These are phyloP conservation scores for Tarenaya hassleriana DNA, from an alignment of 345 rosid species.

Conservation along the genomic window DNA sequence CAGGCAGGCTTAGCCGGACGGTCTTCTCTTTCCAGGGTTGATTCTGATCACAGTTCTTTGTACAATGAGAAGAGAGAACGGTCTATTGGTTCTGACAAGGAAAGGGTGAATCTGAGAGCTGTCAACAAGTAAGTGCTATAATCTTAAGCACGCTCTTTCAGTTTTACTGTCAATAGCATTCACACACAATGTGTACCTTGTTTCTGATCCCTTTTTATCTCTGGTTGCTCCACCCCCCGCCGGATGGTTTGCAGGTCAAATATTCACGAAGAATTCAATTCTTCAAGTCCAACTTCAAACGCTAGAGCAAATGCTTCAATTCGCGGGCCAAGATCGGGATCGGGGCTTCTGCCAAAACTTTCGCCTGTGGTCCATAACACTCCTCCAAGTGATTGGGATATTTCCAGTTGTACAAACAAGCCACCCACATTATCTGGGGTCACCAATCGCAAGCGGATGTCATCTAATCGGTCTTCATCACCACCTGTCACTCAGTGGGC, in stretches of 20 bases:
- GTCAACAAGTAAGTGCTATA: slow-evolving; percentile 61
- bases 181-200: not conserved
- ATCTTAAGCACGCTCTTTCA: slow-evolving; percentile 13
- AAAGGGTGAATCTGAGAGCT: slow-evolving; percentile 63
- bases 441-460: slow-evolving; percentile 69
- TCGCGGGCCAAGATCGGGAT: slow-evolving; percentile 76
- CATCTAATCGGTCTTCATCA: slow-evolving; percentile 69
- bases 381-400: slow-evolving; percentile 75
- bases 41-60: slow-evolving; percentile 50
- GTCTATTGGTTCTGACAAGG: slow-evolving; percentile 65
- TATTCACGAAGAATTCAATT: slow-evolving; percentile 67
- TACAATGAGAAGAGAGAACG: slow-evolving; percentile 74
- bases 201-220: slow-evolving; percentile 4
- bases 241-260: slow-evolving; percentile 46
- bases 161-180: slow-evolving; percentile 8
- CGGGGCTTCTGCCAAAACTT: slow-evolving; percentile 62
- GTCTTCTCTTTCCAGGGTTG: slow-evolving; percentile 56
- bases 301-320: slow-evolving; percentile 55
- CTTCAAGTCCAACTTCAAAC: slow-evolving; percentile 76
- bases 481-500: slow-evolving; percentile 91
- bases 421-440: slow-evolving; percentile 61
- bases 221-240: slow-evolving; percentile 14
- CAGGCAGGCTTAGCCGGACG: slow-evolving; percentile 53
- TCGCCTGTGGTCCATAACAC: slow-evolving; percentile 65
- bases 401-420: slow-evolving; percentile 73